These are phyloP conservation scores for Coniella vitis DNA, from an alignment of 2,329 filamentous ascomycete species.

Conservation along the genomic window DNA sequence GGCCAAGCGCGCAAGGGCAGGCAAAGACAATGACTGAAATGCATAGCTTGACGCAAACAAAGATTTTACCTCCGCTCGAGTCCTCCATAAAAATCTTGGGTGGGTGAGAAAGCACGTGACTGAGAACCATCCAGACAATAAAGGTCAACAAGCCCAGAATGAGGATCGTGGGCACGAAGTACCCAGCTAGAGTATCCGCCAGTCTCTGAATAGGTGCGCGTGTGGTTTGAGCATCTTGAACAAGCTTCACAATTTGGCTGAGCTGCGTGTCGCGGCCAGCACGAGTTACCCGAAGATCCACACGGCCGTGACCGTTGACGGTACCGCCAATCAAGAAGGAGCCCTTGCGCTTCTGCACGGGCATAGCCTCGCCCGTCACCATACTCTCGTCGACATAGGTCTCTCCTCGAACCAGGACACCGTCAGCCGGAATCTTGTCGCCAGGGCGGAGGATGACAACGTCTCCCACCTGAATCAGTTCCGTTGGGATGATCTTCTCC, in stretches of 20 bases:
- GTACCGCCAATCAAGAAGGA: slow-evolving; percentile 82
- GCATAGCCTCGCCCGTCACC: slow-evolving; percentile 96
- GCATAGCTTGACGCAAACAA: slow-evolving; percentile 95
- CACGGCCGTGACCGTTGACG: slow-evolving; percentile 84
- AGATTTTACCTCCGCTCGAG: slow-evolving; percentile 80
- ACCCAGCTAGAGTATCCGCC: slow-evolving; percentile 84
- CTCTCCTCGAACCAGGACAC: slow-evolving; percentile 77
- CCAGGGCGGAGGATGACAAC: slow-evolving; percentile 88
- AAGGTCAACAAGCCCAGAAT: slow-evolving; percentile 80
- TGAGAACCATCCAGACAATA: slow-evolving; percentile 87
- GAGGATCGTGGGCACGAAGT: slow-evolving; percentile 89
- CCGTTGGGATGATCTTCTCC: slow-evolving; percentile 82
- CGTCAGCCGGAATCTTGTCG: slow-evolving; percentile 94
- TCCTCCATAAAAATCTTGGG: slow-evolving; percentile 79
- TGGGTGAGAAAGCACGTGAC: slow-evolving; percentile 76
- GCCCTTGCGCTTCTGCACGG: slow-evolving; percentile 81
- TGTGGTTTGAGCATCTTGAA: slow-evolving; percentile 92
- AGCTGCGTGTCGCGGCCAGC: slow-evolving; percentile 94
- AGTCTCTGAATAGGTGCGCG: slow-evolving; percentile 91
- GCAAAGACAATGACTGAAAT: slow-evolving; percentile 98
- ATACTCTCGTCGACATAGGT: slow-evolving; percentile 96
- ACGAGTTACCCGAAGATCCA: slow-evolving; percentile 88
- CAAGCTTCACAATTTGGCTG: slow-evolving; percentile 96
- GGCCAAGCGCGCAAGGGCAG: slow-evolving; percentile 91
- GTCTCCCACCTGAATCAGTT: slow-evolving; percentile 89